Evolutionary conservation across 1,139 yeast genomes (phyloP).

Genomic region (Candida sojae): DNA sequence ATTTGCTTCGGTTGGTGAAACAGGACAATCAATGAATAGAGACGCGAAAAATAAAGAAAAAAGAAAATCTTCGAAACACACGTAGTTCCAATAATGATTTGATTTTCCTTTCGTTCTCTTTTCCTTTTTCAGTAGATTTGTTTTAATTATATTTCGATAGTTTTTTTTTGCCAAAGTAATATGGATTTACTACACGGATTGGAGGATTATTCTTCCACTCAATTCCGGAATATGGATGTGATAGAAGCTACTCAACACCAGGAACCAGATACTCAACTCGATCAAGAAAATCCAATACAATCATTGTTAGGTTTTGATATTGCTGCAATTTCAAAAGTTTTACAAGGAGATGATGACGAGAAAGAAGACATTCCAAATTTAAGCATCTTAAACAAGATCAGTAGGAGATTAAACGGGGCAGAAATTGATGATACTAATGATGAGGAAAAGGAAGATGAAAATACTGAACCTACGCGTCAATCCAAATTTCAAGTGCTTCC

Average conservation of each 20-base stretch:
- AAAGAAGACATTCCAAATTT: slow-evolving; percentile 7
- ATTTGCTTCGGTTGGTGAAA: background rate
- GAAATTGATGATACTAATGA: slow-evolving; percentile 4
- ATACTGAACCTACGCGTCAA: background rate
- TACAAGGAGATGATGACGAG: slow-evolving; percentile 6
- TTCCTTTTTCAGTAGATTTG: background rate
- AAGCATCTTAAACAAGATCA: slow-evolving; percentile 20
- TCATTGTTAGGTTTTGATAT: slow-evolving; percentile 15
- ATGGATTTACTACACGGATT: slow-evolving; percentile 23
- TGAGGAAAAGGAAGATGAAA: slow-evolving; percentile 3
- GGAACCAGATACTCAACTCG: slow-evolving; percentile 11
- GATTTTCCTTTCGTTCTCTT: background rate
- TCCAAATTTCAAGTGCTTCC: slow-evolving; percentile 22
- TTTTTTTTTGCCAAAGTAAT: background rate
- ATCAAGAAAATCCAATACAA: slow-evolving; percentile 1
- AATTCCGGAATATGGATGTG: slow-evolving; percentile 6
- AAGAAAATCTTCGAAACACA: background rate
- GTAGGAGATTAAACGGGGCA: slow-evolving; percentile 17
- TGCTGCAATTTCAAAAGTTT: slow-evolving; percentile 15
- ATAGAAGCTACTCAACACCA: slow-evolving; percentile 6
- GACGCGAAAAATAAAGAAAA: slow-evolving; percentile 4
- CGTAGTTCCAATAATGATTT: no score
- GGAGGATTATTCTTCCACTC: slow-evolving; percentile 15
- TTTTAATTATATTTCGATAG: background rate
- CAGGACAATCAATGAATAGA: background rate